phyloP scores from a whole-genome alignment of 2,329 filamentous ascomycete species.

The Karstenula rhodostoma region DNA sequence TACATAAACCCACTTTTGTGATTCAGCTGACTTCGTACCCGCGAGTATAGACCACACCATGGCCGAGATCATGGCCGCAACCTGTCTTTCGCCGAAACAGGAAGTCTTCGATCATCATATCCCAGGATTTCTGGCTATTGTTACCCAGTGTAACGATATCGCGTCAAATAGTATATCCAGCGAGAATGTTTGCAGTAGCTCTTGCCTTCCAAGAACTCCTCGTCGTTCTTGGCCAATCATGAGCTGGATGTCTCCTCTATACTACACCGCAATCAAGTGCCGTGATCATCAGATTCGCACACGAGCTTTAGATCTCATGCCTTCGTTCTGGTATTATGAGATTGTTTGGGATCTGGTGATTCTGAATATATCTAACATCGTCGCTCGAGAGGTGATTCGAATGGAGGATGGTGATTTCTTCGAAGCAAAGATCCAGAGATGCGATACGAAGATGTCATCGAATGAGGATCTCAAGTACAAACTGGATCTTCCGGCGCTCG shows the following conservation, averaged over 20 bases:
- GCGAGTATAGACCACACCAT: slow-evolving; percentile 32
- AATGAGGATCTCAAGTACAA: not conserved
- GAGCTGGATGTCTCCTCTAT: slow-evolving; percentile 57
- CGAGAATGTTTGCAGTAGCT: not conserved
- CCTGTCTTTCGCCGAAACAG: slow-evolving; percentile 17
- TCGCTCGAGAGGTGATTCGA: slow-evolving; percentile 18
- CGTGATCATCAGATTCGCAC: slow-evolving; percentile 53
- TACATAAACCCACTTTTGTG: no score
- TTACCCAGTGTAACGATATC: slow-evolving; percentile 43
- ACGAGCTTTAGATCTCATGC: slow-evolving; percentile 46
- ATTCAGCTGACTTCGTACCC: no score
- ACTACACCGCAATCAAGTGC: slow-evolving; percentile 59
- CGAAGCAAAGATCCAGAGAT: not conserved
- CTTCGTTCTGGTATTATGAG: slow-evolving; percentile 26
- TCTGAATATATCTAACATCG: slow-evolving; percentile 22
- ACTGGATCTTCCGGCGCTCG: no score
- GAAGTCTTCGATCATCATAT: slow-evolving; percentile 33
- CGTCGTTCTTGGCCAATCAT: slow-evolving; percentile 43
- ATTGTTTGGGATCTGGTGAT: slow-evolving; percentile 47
- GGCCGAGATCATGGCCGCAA: slow-evolving; percentile 28
- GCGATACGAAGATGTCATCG: not conserved
- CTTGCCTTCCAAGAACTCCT: not conserved
- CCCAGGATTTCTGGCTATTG: slow-evolving; percentile 20
- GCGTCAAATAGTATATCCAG: slow-evolving; percentile 10
- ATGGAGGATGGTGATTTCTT: slow-evolving; percentile 13